Percentiles rank a stretch among this genome's conserved stretches.
Evolutionary conservation across 768 basidiomycete genomes (phyloP).

Genomic region (Russula ochroleuca): DNA sequence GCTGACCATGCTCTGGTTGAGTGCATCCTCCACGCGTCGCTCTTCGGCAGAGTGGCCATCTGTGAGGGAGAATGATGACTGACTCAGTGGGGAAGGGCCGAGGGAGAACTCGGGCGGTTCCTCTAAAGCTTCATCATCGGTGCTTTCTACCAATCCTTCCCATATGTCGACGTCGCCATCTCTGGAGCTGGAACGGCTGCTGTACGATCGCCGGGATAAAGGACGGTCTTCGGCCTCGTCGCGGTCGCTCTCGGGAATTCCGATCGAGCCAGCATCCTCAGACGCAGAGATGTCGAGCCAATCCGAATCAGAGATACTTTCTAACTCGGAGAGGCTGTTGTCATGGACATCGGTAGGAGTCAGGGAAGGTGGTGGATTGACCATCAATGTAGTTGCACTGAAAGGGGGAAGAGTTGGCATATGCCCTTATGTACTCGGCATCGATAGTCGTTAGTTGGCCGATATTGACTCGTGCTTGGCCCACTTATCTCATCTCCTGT

Average conservation of each 20-base stretch:
- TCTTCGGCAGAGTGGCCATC: slow-evolving; percentile 47
- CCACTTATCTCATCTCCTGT: slow-evolving; percentile 10
- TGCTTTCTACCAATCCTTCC: slow-evolving; percentile 71
- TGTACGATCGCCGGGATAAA: slow-evolving; percentile 63
- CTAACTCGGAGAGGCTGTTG: slow-evolving; percentile 55
- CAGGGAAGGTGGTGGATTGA: slow-evolving; percentile 27
- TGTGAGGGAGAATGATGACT: slow-evolving; percentile 5
- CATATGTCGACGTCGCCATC: slow-evolving; percentile 69
- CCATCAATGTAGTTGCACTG: slow-evolving; percentile 26
- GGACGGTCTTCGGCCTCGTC: slow-evolving; percentile 50
- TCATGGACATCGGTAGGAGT: slow-evolving; percentile 36
- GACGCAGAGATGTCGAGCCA: slow-evolving; percentile 79
- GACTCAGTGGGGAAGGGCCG: slow-evolving; percentile 18
- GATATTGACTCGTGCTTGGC: slow-evolving; percentile 24
- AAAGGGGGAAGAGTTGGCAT: slow-evolving; percentile 25
- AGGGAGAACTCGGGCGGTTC: slow-evolving; percentile 30
- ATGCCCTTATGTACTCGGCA: slow-evolving; percentile 19
- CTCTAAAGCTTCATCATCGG: slow-evolving; percentile 44
- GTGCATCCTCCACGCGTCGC: slow-evolving; percentile 62
- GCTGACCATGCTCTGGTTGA: slow-evolving; percentile 80
- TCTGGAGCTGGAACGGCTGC: slow-evolving; percentile 64
- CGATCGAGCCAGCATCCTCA: slow-evolving; percentile 66
- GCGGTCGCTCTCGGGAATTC: slow-evolving; percentile 58
- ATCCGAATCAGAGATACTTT: slow-evolving; percentile 72
- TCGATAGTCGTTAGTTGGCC: slow-evolving; percentile 24